Conservation (phyloP, 1,284 basidiomycete species). For the Pterulicium gracile region DNA sequence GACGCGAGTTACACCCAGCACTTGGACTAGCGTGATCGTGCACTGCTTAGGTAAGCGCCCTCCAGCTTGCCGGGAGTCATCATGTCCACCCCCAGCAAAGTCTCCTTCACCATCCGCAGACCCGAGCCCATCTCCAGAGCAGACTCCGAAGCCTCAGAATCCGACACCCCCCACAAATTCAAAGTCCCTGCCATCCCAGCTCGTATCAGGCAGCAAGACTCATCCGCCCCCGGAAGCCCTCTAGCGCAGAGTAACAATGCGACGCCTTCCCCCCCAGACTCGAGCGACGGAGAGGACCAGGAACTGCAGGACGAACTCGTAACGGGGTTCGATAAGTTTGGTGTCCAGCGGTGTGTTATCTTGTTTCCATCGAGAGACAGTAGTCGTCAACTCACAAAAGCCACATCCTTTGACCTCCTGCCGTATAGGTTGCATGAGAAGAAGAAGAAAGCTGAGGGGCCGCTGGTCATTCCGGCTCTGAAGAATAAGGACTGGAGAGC, state of each 20-base stretch:
- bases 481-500: slow-evolving; percentile 86
- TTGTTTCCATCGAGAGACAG: slow-evolving; percentile 16
- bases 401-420: slow-evolving; percentile 14
- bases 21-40: too few species aligned
- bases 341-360: slow-evolving; percentile 66
- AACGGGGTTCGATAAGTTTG: slow-evolving; percentile 58
- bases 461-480: slow-evolving; percentile 74
- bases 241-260: slow-evolving; percentile 34
- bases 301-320: slow-evolving; percentile 55
- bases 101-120: slow-evolving; percentile 67
- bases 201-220: slow-evolving; percentile 29
- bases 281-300: slow-evolving; percentile 26
- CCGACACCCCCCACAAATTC: slow-evolving; percentile 28
- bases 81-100: slow-evolving; percentile 31
- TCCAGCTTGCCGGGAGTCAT: slow-evolving; percentile 4
- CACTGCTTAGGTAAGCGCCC: background rate
- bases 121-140: slow-evolving; percentile 53
- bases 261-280: slow-evolving; percentile 36
- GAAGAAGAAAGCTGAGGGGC: slow-evolving; percentile 38
- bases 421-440: slow-evolving; percentile 32
- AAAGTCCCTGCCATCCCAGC: slow-evolving; percentile 49
- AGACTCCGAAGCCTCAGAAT: slow-evolving; percentile 47
- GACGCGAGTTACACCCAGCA: too few species aligned
- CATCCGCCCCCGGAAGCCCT: slow-evolving; percentile 43
- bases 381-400: slow-evolving; percentile 58